phyloP scores from a whole-genome alignment of 805 yeast genomes.

The Candida montana region DNA sequence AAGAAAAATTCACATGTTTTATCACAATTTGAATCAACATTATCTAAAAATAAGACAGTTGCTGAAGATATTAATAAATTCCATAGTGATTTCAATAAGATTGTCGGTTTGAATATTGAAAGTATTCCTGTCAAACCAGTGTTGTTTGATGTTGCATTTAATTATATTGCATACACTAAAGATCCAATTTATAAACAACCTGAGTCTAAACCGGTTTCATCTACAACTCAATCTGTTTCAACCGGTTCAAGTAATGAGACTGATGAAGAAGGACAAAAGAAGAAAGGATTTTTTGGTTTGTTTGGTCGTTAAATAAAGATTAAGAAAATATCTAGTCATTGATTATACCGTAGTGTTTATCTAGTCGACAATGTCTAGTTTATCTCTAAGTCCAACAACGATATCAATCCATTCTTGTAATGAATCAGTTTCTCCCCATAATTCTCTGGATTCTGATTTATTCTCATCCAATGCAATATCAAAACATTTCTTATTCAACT shows the following conservation, averaged over 20 bases:
- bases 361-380: too few relatives aligned
- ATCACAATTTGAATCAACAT: conserved; percentile 39
- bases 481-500: neutral
- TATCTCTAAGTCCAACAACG: neutral
- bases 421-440: neutral
- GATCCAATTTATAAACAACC: conserved; percentile 10
- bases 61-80: conserved; percentile 18
- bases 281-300: conserved; percentile 68
- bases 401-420: neutral
- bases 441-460: neutral
- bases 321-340: too few relatives aligned
- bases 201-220: conserved; percentile 7
- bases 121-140: conserved; percentile 84
- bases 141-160: conserved; percentile 84
- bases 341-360: too few relatives aligned
- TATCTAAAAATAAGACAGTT: conserved; percentile 22
- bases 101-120: conserved; percentile 28
- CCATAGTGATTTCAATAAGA: conserved; percentile 22
- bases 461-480: neutral
- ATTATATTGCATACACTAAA: conserved; percentile 53
- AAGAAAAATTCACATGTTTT: conserved; percentile 37
- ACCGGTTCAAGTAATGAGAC: conserved; percentile 5
- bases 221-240: neutral
- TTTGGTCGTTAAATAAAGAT: conserved; percentile 63
- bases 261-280: conserved; percentile 34